phyloP scores from a whole-genome alignment of 2,329 filamentous ascomycete genomes.

The Sporothrix globosa region DNA sequence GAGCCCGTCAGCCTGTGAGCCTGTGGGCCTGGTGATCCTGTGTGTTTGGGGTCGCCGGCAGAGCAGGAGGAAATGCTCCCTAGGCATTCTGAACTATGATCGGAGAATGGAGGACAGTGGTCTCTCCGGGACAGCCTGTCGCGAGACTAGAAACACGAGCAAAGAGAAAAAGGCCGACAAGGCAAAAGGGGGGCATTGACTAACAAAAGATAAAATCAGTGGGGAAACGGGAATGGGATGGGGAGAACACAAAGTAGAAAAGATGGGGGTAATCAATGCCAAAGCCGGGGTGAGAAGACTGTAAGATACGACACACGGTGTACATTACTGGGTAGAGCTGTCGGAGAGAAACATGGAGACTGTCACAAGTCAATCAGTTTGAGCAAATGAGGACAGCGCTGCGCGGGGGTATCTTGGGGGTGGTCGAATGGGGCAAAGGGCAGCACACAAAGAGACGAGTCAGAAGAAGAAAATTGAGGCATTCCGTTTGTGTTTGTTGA shows the following conservation, averaged over 20 bases:
- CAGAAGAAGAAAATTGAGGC: neutral
- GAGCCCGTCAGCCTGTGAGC: too few species aligned
- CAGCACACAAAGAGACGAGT: slow-evolving; percentile 6
- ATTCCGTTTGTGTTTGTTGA: slow-evolving; percentile 2
- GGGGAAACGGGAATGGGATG: slow-evolving; percentile 12
- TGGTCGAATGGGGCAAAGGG: neutral
- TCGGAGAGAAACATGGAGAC: neutral
- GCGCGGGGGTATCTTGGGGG: neutral
- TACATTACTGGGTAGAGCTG: too few species aligned
- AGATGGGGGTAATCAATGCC: neutral
- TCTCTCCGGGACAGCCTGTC: slow-evolving; percentile 5
- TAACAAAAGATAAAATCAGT: neutral
- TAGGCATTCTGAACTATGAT: slow-evolving; percentile 1
- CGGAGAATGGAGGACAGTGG: neutral
- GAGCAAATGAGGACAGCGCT: neutral
- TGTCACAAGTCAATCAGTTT: slow-evolving; percentile 1
- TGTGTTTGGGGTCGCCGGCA: neutral
- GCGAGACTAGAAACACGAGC: neutral
- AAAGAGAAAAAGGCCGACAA: neutral
- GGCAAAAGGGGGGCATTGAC: neutral
- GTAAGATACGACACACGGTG: too few species aligned
- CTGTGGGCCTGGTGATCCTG: neutral
- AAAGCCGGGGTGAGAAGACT: too few species aligned
- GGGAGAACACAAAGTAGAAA: neutral
- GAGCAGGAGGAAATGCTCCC: neutral